These are phyloP conservation scores for Colletotrichum falcatum DNA, from an alignment of 2,329 filamentous ascomycete genomes.

Conservation along the genomic window DNA sequence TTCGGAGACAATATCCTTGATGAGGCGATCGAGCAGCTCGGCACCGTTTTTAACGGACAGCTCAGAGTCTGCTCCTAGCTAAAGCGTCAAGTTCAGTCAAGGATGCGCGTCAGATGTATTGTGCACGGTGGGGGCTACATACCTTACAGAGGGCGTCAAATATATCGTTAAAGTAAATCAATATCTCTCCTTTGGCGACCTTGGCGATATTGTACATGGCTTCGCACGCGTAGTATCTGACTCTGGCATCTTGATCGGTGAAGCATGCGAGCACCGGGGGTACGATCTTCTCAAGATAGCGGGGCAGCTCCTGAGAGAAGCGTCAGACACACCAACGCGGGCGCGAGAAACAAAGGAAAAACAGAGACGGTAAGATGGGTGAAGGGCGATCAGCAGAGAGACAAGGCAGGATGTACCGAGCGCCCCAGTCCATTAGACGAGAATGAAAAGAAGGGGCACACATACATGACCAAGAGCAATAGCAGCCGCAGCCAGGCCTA, in stretches of 20 bases:
- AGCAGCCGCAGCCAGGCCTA: conserved; percentile 93
- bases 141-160: conserved; percentile 98
- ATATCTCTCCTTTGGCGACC: conserved; percentile 96
- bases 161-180: conserved; percentile 98
- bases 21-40: conserved; percentile 90
- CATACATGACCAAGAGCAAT: conserved; percentile 93
- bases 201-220: conserved; percentile 99
- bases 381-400: neutral
- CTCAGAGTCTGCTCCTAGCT: conserved; percentile 96
- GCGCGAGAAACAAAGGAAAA: neutral
- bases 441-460: conserved; percentile 43
- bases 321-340: neutral
- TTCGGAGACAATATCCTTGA: conserved; percentile 97
- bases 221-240: conserved; percentile 98
- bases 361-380: neutral
- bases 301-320: conserved; percentile 80
- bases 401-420: neutral
- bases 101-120: conserved; percentile 1
- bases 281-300: conserved; percentile 92
- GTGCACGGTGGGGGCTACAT: conserved; percentile 41
- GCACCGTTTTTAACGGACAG: conserved; percentile 98
- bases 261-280: conserved; percentile 98
- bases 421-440: neutral
- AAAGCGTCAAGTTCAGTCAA: conserved; percentile 19
- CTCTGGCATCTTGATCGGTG: conserved; percentile 95